Conservation (phyloP, 805 yeast genomes). For the Candida qinlingensis region DNA sequence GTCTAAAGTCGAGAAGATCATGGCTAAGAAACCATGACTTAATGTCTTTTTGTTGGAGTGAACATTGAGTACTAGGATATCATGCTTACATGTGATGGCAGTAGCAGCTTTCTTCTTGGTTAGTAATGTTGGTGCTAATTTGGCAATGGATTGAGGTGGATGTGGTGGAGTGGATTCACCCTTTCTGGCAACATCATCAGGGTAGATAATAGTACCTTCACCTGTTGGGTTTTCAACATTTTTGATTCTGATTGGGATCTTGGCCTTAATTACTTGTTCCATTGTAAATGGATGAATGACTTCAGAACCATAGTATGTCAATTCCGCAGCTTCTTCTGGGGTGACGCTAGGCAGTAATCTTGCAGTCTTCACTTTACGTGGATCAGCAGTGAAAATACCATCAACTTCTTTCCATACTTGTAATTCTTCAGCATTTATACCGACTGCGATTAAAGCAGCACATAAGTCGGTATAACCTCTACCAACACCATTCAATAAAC, state of each 20-base stretch:
- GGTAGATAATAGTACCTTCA: constrained; percentile 88
- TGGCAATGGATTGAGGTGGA: constrained; percentile 71
- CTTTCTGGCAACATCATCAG: constrained; percentile 77
- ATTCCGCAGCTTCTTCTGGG: constrained; percentile 98
- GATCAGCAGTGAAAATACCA: constrained; percentile 98
- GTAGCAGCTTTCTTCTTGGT: constrained; percentile 70
- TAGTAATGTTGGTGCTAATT: constrained; percentile 33
- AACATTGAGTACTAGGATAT: constrained; percentile 85
- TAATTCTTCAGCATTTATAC: constrained; percentile 83
- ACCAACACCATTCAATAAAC: constrained; percentile 86
- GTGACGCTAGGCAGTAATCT: constrained; percentile 82
- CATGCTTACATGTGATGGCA: constrained; percentile 92
- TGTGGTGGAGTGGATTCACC: constrained; percentile 94
- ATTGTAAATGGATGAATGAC: constrained; percentile 98
- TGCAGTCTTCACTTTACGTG: constrained; percentile 89
- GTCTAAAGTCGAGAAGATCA: constrained; percentile 82
- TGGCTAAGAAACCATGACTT: constrained; percentile 93
- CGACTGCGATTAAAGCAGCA: constrained; percentile 95
- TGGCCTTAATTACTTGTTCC: constrained; percentile 97
- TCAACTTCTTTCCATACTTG: constrained; percentile 99
- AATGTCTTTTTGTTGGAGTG: constrained; percentile 91
- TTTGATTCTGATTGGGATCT: constrained; percentile 93
- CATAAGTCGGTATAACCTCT: constrained; percentile 97
- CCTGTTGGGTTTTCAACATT: constrained; percentile 95
- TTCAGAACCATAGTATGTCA: constrained; percentile 96